Percentiles rank a stretch among this genome's conserved stretches.
These are phyloP conservation scores for Sporodiniella umbellata DNA, from an alignment of 371 early-diverging fungal genomes.

Conservation along the genomic window DNA sequence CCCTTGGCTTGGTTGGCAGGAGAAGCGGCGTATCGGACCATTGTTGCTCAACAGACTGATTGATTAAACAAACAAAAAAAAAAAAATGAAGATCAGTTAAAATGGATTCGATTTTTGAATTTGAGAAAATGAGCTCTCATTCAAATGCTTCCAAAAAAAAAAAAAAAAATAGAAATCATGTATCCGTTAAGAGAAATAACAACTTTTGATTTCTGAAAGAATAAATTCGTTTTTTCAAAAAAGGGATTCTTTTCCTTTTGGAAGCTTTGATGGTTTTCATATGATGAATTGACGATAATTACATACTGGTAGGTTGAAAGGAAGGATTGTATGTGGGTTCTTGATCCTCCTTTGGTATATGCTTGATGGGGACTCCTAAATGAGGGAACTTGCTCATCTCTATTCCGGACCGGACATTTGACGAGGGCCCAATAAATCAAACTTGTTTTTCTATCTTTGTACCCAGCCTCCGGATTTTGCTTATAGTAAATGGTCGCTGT, in stretches of 20 bases:
- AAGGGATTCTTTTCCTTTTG: neutral
- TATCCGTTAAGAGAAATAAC: neutral
- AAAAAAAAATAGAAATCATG: neutral
- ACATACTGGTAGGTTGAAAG: neutral
- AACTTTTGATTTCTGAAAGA: neutral
- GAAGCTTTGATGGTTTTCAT: neutral
- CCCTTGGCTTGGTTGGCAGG: slow-evolving; percentile 27
- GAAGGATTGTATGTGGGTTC: neutral
- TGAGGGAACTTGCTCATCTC: neutral
- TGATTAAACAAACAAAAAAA: neutral
- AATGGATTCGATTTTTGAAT: neutral
- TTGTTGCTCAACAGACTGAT: slow-evolving; percentile 11
- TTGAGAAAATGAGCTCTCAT: neutral
- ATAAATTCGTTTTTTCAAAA: neutral
- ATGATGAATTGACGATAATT: neutral
- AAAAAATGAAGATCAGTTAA: neutral
- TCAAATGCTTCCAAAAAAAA: neutral
- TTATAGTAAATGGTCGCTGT: no score
- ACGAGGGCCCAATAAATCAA: no score
- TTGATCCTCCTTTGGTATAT: neutral
- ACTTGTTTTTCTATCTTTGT: no score
- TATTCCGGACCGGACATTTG: neutral
- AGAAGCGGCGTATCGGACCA: slow-evolving; percentile 36
- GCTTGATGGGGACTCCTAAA: neutral
- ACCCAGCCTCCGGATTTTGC: no score